Evolutionary conservation across 2,329 filamentous ascomycete genomes (phyloP), one percentile per base, ranked within the genome.

Genomic region (Pseudogymnoascus pannorum): DNA sequence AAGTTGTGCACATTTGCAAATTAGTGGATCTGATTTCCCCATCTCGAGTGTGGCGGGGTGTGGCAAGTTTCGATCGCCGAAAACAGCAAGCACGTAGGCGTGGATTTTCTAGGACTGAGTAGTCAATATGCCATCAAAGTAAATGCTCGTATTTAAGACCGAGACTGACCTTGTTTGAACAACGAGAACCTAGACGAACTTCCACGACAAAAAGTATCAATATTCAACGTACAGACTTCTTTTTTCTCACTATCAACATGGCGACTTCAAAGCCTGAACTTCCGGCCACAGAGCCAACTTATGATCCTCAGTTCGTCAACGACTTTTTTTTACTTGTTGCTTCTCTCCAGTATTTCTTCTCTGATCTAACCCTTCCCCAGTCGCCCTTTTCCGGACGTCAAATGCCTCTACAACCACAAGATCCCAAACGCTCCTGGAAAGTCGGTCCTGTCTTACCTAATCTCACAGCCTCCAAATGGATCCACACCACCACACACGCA

Each of bases 401-500:
- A 40, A 22, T 42, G 33, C 12, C 59, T 66, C 12, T 65, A 67
- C 35, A 57, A 62, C n/a, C 70, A 73, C 62, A 64, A 66, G 38
- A 71, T 78, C 64, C 71, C 72, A 60, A 78, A 77, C 57, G 67
- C 69, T 6, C 75, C 76, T 0, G 75, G 73, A 14, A 78, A 75
- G 62, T 75, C 69, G 14, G 72, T 76, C 16, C 67, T 79, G 54
- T 72, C 71, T 2, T n/a, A 76, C n/a, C 70, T 71, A 8, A 67
- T 79, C 8, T 65, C 64, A 18, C 74, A 73, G 48, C 72, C 73
- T 0, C 77, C 76, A 0, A 70, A 73, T 42, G 73, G 64, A 31
- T 70, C 73, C 5, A 77, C 76, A 0, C 78, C 78, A 1, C 76
- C 79, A 0, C 78, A 81, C 64, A 73, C 73, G 0, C 79, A 81